Base-by-base conservation (phyloP, 2,329 filamentous ascomycete genomes). In the Tolypocladium ophioglossoides region DNA sequence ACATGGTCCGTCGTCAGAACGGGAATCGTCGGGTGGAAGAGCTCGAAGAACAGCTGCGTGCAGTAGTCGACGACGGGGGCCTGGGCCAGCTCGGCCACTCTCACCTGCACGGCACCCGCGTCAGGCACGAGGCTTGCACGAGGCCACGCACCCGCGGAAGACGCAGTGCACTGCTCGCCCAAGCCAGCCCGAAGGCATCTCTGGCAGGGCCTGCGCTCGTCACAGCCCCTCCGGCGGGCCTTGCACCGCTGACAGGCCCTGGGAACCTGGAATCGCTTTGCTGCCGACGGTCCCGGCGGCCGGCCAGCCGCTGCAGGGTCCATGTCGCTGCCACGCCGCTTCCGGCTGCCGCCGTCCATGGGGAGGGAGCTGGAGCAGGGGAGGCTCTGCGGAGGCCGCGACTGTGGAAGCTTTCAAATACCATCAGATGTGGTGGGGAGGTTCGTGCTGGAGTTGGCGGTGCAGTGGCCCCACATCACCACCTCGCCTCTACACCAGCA, bases 201-300 rank as follows among this genome's bases (percentile, higher is more conserved):
- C 52, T 66, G 66, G 61, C 74, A 76, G 12, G 74, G 74, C 46
- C 74, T 64, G 50, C 66, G 69, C 59, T 76, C 72, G 61, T 69
- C 75, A 59, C 74, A 76, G 1, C 72, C 73, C 35, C 73, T 67
- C 34, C 73, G 70, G 14, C 75, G 64, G 20, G 63, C 65, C 57
- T 72, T 72, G 63, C 74, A 76, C 24, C 74, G 64, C 34, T 68
- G 66, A 53, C 74, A 76, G 9, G 74, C 74, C 32, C 70, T 64
- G 10, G 73, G 70, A 9, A 76, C 74, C 55, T 75, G 73, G 22
- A 65, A 62, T 24, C 72, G 64, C 59, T 74, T 74, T n/a, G 49
- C 27, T 14, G 30, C 35, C 20, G 20, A 24, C 7, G 44, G 38
- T 35, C 39, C 30, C 2, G 50, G 6, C 22, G 2, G 24, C 40